Conservation (phyloP, 768 basidiomycete genomes). For the Lactifluus subvellereus region DNA sequence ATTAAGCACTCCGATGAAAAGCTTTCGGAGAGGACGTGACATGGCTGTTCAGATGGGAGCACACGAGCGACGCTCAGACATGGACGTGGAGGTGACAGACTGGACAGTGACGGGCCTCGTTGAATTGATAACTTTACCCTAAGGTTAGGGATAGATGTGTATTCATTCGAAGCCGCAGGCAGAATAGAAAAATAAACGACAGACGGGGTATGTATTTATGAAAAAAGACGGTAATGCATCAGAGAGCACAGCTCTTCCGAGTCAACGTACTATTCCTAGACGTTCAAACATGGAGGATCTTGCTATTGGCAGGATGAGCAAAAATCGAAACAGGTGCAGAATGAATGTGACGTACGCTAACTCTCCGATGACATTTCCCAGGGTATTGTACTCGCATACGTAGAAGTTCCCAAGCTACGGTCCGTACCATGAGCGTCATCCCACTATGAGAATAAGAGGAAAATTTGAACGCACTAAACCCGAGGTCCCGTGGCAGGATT, state of each 20-base stretch:
- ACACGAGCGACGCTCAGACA: background rate
- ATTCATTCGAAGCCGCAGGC: background rate
- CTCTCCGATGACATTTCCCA: slow-evolving; percentile 59
- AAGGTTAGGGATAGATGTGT: background rate
- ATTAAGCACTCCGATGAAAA: slow-evolving; percentile 29
- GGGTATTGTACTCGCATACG: slow-evolving; percentile 64
- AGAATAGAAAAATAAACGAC: no score
- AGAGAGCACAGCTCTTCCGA: background rate
- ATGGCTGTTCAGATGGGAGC: background rate
- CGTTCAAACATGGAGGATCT: slow-evolving; percentile 30
- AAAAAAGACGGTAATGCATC: background rate
- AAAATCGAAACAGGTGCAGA: background rate
- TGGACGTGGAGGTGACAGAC: background rate
- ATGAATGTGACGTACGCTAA: slow-evolving; percentile 45
- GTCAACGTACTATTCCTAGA: background rate
- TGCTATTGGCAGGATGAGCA: slow-evolving; percentile 13
- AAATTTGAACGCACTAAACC: slow-evolving; percentile 40
- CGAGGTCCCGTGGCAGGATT: slow-evolving; percentile 37
- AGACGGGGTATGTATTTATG: background rate
- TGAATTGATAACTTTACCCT: background rate
- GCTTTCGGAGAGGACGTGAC: slow-evolving; percentile 9
- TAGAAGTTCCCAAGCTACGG: slow-evolving; percentile 48
- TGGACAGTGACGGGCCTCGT: background rate
- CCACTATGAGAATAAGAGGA: background rate
- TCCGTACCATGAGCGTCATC: background rate